These are phyloP conservation scores for Fragaria ananassa DNA, from an alignment of 306 rosid species.

Conservation along the genomic window DNA sequence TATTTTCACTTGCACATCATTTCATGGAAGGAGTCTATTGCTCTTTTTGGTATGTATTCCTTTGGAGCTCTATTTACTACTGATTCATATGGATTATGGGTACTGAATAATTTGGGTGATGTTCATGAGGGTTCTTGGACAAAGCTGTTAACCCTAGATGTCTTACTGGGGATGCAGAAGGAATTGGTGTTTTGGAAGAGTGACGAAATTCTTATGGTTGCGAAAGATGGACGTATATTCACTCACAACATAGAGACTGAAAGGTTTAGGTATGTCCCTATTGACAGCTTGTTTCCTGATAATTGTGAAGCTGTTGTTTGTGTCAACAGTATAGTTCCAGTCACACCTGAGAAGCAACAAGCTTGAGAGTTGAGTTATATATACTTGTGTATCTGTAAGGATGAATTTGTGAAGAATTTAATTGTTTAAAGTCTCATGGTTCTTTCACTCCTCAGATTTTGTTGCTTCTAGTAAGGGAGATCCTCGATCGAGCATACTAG, in stretches of 20 bases:
- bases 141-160: neutral
- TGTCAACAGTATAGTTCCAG: neutral
- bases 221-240: neutral
- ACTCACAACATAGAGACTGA: neutral
- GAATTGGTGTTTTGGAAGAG: neutral
- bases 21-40: neutral
- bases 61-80: neutral
- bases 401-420: neutral
- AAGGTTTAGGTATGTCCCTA: neutral
- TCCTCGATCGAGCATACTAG: too few species aligned
- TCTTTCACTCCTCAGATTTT: neutral
- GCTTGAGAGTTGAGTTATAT: neutral
- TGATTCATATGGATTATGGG: neutral
- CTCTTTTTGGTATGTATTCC: neutral
- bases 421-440: neutral
- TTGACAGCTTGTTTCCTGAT: neutral
- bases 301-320: neutral
- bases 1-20: neutral
- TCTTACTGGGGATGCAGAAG: neutral
- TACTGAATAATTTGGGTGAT: neutral
- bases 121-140: neutral
- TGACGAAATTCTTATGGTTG: neutral
- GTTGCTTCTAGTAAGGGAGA: too few species aligned
- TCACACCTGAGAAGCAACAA: neutral
- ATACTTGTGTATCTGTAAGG: neutral